Evolutionary conservation across 2,329 filamentous ascomycete species (phyloP), one percentile per base, ranked within the genome.

Genomic region (Nemania sp.): DNA sequence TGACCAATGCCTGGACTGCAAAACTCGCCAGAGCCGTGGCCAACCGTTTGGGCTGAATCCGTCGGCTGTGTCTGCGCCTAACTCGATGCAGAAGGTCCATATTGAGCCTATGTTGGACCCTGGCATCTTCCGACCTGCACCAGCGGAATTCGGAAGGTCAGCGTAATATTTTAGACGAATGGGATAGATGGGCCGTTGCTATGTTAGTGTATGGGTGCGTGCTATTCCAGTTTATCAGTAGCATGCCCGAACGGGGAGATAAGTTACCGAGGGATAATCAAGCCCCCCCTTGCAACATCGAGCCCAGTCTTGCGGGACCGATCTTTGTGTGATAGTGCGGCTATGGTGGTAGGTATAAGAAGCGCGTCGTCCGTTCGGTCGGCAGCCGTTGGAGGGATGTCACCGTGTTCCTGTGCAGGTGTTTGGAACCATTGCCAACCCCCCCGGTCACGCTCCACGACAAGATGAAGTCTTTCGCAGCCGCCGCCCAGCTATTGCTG

Each of bases 381-480:
- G 40, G 43, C 37, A 18, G 57, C 46, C 21, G 49, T 49, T 13
- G 18, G 18, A 21, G 42, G 43, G 42, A 47, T 4, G 32, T 54
- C 59, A 55, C 53, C 55, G 59, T 42, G 47, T 51, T 50, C 49
- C 47, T 57, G 47, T 54, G 45, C 32, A 62, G 53, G 55, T 53
- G 61, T 58, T 58, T 34, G 61, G 40, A 58, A 18, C 47, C 37
- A 13, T 51, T 43, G 53, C 25, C 50, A 57, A 46, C 9, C 43
- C 53, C 21, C 40, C 34, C 50, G 59, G 59, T 55, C 57, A 7
- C 25, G 25, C 25, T 29, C 25, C 25, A 3, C 25, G 25, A 29
- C 25, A 29, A 29, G 66, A 73, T 73, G 72, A 72, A 69, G 69
- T 67, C 63, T 39, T 59, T 68, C 59, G 50, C 63, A 51, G 62